Evolutionary conservation across 768 basidiomycete genomes (phyloP), one percentile per base, ranked within the genome.

Genomic region (Gymnopilus junonius): DNA sequence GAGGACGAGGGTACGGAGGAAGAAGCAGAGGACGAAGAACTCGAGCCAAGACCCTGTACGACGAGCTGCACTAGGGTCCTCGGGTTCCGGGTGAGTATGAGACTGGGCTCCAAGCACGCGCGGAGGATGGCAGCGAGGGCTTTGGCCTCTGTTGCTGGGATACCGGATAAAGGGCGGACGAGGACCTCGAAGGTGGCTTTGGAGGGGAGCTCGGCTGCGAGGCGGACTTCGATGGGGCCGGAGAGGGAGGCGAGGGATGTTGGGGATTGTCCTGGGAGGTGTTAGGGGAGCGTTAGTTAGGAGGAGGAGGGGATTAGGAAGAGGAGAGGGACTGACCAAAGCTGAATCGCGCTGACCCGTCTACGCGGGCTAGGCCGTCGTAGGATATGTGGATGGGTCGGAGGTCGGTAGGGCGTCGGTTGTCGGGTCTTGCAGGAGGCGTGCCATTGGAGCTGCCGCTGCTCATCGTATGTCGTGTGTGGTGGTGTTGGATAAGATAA

Each of bases 11-110:
- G n/a, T n/a, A n/a, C n/a, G n/a, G n/a, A n/a, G n/a, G n/a, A n/a
- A n/a, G n/a, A n/a, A n/a, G n/a, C n/a, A 76, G 25, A 91, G 76
- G 0, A 67, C 62, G 69, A 53, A 57, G 70, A 20, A 15, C 60
- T 61, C 0, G 73, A 69, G 29, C 68, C 72, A 1, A 93, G 78
- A 2, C 83, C 79, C 73, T 95, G 93, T 0, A 91, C 80, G 1
- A 92, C 89, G n/a, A 95, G 79, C 67, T 94, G 93, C 2, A 94
- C 78, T 10, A 93, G 81, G 2, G 90, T 87, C 14, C 93, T 80
- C 8, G 93, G 94, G 61, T 89, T 83, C 51, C 85, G 83, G 4
- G 82, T 78, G 51, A 94, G 83, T n/a, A 93, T 76, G 39, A 93
- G 77, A 0, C 85, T 80, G 4, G 90, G 89, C 14, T 84, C 75